phyloP scores from a whole-genome alignment of 106 monocot genomes.

The Dendrobium officinale region DNA sequence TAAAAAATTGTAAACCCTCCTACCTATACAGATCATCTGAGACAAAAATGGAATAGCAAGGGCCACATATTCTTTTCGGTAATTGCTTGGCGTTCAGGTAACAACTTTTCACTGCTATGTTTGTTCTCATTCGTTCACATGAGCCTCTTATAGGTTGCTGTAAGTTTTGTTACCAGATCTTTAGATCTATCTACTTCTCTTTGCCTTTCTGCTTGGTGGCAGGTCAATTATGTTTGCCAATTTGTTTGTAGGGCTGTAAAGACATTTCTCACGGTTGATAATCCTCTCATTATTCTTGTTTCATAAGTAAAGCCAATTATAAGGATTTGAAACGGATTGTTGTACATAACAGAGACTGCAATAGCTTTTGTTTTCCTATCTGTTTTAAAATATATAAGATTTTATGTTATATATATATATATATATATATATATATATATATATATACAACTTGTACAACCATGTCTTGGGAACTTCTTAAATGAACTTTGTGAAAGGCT shows the following conservation, averaged over 20 bases:
- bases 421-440: too few relatives aligned
- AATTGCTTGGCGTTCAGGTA: not conserved
- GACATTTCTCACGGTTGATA: constrained; percentile 1
- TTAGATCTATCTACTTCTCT: not conserved
- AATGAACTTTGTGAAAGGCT: too few relatives aligned
- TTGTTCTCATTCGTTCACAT: constrained; percentile 1
- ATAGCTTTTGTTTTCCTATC: too few relatives aligned
- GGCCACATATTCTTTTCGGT: not conserved
- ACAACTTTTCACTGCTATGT: not conserved
- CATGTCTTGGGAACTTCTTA: too few relatives aligned
- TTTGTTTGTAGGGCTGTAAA: constrained; percentile 7
- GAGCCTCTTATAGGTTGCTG: not conserved
- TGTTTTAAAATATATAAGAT: too few relatives aligned
- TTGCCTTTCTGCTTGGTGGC: not conserved
- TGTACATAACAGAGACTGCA: too few relatives aligned
- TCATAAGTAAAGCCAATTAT: too few relatives aligned
- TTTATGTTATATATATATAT: too few relatives aligned
- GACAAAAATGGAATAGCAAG: not conserved
- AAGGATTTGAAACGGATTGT: too few relatives aligned
- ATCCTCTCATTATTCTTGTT: not conserved
- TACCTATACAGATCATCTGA: not conserved
- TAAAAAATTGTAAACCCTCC: constrained; percentile 22
- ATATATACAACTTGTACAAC: too few relatives aligned
- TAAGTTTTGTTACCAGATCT: not conserved
- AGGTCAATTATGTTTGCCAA: not conserved